Evolutionary conservation across 2,329 filamentous ascomycete genomes (phyloP), one percentile per base, ranked within the genome.

Genomic region (Trichoderma simmonsii): DNA sequence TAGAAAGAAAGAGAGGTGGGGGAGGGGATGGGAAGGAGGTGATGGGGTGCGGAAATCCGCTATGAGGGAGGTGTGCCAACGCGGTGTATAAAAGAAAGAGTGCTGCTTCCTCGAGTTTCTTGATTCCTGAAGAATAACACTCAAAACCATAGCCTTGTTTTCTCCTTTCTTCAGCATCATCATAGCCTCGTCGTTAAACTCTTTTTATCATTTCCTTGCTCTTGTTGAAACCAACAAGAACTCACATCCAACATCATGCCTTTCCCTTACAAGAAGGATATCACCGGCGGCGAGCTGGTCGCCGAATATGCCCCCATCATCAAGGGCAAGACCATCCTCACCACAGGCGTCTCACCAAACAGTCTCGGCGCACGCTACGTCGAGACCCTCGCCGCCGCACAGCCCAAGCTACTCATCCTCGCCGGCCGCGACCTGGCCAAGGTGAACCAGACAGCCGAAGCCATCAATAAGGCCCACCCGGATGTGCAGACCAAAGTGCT

Each of bases 391-490:
- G 84, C 85, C 24, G 75, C 80, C 12, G 81, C 80, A 32, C 76
- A 80, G 1, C 84, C 85, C 0, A 73, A 77, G 3, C 76, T 82
- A 30, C 82, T 88, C 70, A 84, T 85, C 65, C 82, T 86, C 30
- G 83, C 81, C 7, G 84, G 84, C 34, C 85, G 86, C 71, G 84
- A 78, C 60, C 66, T 76, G 6, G 66, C 78, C 15, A 87, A 86
- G 70, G 73, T 83, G 5, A 76, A 82, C 24, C 77, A 80, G 1
- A 82, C 83, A 0, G 79, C 79, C n/a, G 77, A 82, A 4, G 76
- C 77, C 64, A 79, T 87, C 69, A 65, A 70, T 14, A 74, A 76
- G 4, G 68, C 77, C 12, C 71, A 81, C 63, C 80, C 84, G 0
- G 72, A 75, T 1, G 79, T 85, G 26, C 60, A 78, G 28, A 77